Evolutionary conservation across 1,284 basidiomycete species (phyloP).

Genomic region (Marasmius sp.): DNA sequence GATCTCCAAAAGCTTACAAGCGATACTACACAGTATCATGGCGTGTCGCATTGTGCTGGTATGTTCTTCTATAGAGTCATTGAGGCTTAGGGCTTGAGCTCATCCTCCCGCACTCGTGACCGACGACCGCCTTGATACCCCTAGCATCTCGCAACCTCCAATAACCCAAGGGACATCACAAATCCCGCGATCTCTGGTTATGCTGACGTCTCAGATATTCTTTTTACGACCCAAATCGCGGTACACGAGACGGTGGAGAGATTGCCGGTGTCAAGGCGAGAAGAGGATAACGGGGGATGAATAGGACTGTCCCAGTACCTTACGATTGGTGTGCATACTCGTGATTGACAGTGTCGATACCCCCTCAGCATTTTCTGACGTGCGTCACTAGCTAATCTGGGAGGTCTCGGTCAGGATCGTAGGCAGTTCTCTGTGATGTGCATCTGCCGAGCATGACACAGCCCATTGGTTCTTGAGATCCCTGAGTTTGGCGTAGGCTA

Average conservation of each 20-base stretch:
- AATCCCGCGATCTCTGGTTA: conserved; percentile 3
- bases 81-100: too few species aligned
- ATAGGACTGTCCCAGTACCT: too few species aligned
- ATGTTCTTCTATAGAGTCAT: neutral
- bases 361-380: too few species aligned
- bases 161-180: conserved; percentile 7
- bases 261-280: neutral
- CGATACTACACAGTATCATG: conserved; percentile 21
- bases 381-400: too few species aligned
- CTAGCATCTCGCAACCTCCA: conserved; percentile 10
- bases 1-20: conserved; percentile 15
- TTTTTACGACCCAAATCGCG: conserved; percentile 8
- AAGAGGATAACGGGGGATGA: neutral
- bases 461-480: too few species aligned
- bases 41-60: conserved; percentile 21
- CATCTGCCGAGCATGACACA: too few species aligned
- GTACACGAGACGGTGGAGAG: neutral
- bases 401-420: too few species aligned
- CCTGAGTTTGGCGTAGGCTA: too few species aligned
- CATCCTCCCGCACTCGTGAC: neutral
- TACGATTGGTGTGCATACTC: too few species aligned
- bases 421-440: too few species aligned
- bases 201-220: neutral
- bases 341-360: too few species aligned
- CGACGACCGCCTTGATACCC: neutral